phyloP scores from a whole-genome alignment of 805 yeast genomes.

The Jamesozyma rosinii region DNA sequence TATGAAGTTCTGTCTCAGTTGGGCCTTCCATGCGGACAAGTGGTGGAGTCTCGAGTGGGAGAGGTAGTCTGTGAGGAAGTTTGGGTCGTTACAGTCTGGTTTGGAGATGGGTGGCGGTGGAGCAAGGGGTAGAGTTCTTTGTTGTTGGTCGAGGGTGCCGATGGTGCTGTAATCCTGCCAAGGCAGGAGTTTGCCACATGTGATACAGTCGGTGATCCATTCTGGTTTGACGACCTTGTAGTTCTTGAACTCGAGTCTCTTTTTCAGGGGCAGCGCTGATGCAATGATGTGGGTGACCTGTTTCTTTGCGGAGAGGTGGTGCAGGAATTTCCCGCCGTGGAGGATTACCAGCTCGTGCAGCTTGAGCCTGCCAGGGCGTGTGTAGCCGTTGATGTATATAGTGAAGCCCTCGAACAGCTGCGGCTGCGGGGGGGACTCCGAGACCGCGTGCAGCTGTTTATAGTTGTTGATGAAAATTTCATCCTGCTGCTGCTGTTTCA shows the following conservation, averaged over 20 bases:
- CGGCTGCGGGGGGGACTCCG: not conserved
- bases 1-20: slow-evolving; percentile 53
- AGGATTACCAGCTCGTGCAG: slow-evolving; percentile 61
- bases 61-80: slow-evolving; percentile 63
- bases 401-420: slow-evolving; percentile 42
- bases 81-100: slow-evolving; percentile 68
- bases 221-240: slow-evolving; percentile 71
- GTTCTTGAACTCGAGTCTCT: slow-evolving; percentile 52
- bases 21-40: slow-evolving; percentile 77
- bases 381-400: slow-evolving; percentile 82
- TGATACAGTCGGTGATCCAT: slow-evolving; percentile 69
- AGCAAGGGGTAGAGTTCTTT: not conserved
- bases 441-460: not conserved
- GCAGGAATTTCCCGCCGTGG: slow-evolving; percentile 73
- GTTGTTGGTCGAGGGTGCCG: slow-evolving; percentile 25
- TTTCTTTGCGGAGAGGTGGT: slow-evolving; percentile 59
- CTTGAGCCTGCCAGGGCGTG: slow-evolving; percentile 67
- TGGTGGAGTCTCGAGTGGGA: slow-evolving; percentile 81
- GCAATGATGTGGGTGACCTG: slow-evolving; percentile 81
- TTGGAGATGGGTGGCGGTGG: not conserved
- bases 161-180: slow-evolving; percentile 64
- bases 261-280: slow-evolving; percentile 66
- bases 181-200: slow-evolving; percentile 38
- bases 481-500: not conserved
- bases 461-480: not conserved